Percentiles rank a stretch among this genome's conserved stretches.
These are phyloP conservation scores for Gynochthodes officinalis DNA, from an alignment of 257 asterid genomes.

Conservation along the genomic window DNA sequence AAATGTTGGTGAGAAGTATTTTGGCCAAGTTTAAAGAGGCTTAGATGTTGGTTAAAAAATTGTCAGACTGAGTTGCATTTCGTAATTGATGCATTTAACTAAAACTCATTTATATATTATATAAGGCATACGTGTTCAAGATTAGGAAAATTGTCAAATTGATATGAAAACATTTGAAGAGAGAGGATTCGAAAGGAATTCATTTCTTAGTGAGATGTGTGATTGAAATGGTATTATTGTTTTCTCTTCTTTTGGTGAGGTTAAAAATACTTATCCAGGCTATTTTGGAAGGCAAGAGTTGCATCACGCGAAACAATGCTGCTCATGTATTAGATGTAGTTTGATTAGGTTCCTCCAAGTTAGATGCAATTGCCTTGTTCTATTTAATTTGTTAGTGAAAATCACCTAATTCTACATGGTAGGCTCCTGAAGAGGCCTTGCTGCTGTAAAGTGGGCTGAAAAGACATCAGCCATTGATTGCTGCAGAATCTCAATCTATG, in stretches of 20 bases:
- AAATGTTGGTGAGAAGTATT: background rate
- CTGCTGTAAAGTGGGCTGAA: slow-evolving; percentile 74
- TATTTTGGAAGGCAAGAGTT: background rate
- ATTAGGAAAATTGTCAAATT: background rate
- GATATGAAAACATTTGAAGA: background rate
- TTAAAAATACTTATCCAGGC: background rate
- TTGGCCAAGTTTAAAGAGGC: background rate
- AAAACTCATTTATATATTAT: too few species aligned
- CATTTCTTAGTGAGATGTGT: background rate
- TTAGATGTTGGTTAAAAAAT: background rate
- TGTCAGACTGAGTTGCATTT: background rate
- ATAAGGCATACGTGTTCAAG: background rate
- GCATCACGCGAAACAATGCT: background rate
- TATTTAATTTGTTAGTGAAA: background rate
- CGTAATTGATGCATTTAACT: background rate
- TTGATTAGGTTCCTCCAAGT: background rate
- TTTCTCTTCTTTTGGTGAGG: background rate
- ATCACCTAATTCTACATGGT: slow-evolving; percentile 8
- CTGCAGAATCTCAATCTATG: too few species aligned
- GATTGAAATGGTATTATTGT: background rate
- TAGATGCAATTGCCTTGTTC: background rate
- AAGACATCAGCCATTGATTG: slow-evolving; percentile 42
- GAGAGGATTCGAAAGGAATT: background rate
- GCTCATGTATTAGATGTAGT: background rate
- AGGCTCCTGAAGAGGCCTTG: slow-evolving; percentile 61